Conservation (phyloP, 2,329 filamentous ascomycete species). For the Colletotrichum tropicicola region DNA sequence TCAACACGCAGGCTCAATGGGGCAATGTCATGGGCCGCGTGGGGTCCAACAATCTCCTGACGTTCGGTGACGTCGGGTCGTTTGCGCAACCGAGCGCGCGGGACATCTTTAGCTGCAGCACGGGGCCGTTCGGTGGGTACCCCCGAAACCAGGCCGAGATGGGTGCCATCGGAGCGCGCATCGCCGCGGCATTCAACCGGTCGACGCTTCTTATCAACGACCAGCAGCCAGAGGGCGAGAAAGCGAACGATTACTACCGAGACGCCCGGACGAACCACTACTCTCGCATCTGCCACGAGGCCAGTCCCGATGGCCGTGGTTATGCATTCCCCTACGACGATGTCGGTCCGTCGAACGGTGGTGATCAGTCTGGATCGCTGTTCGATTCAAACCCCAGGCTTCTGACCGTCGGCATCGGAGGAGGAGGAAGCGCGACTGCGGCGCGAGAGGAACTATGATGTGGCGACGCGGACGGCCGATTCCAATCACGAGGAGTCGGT, state of each 20-base stretch:
- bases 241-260: constrained; percentile 60
- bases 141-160: constrained; percentile 52
- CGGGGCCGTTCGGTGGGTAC: constrained; percentile 63
- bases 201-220: constrained; percentile 68
- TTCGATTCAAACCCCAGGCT: constrained; percentile 63
- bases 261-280: constrained; percentile 71
- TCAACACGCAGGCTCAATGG: constrained; percentile 65
- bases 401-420: constrained; percentile 66
- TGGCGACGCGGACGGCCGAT: too few relatives aligned
- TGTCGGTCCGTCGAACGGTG: constrained; percentile 62
- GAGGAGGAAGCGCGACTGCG: constrained; percentile 41
- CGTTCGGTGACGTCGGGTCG: constrained; percentile 47
- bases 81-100: constrained; percentile 56
- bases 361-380: constrained; percentile 71
- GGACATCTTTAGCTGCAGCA: constrained; percentile 62
- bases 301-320: constrained; percentile 66
- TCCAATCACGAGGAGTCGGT: too few relatives aligned
- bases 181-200: constrained; percentile 80
- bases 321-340: constrained; percentile 81
- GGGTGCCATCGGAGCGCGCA: constrained; percentile 74
- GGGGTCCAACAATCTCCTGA: constrained; percentile 43
- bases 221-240: constrained; percentile 62
- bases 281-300: constrained; percentile 69
- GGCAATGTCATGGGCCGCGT: constrained; percentile 57
- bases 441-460: not conserved